phyloP scores from a whole-genome alignment of 768 basidiomycete genomes.

The Pilatotrama ljubarskyi region DNA sequence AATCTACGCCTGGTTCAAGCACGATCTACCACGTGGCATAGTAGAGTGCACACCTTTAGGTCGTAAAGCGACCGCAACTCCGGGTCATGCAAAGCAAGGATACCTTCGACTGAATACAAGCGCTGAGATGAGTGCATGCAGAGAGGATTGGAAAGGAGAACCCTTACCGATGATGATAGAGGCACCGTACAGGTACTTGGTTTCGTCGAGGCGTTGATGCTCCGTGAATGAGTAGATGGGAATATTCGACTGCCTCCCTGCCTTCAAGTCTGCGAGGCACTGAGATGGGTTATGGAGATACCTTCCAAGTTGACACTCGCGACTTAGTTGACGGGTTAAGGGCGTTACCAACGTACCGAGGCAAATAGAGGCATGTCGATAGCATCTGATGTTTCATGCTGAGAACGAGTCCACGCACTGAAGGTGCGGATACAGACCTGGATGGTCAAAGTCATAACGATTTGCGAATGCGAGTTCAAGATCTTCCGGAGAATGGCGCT shows the following conservation, averaged over 20 bases:
- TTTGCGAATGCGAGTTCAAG: conserved; percentile 81
- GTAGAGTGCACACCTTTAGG: conserved; percentile 61
- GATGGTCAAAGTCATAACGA: conserved; percentile 86
- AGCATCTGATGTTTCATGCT: conserved; percentile 46
- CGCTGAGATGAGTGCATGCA: background rate
- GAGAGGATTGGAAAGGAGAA: background rate
- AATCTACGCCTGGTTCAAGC: conserved; percentile 43
- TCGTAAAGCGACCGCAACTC: conserved; percentile 81
- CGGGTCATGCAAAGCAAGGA: conserved; percentile 86
- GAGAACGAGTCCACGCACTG: background rate
- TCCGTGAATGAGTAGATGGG: conserved; percentile 93
- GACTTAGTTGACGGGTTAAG: background rate
- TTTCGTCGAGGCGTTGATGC: conserved; percentile 80
- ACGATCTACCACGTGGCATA: background rate
- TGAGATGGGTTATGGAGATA: conserved; percentile 31
- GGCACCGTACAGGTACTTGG: conserved; percentile 90
- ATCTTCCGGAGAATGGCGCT: conserved; percentile 74
- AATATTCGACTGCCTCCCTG: conserved; percentile 81
- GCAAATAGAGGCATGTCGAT: conserved; percentile 90
- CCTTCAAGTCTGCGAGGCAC: conserved; percentile 86
- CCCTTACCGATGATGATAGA: conserved; percentile 79
- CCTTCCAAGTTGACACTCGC: background rate
- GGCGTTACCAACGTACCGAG: conserved; percentile 48
- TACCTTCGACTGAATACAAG: conserved; percentile 71
- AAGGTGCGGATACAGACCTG: conserved; percentile 31